Conservation (phyloP, 768 basidiomycete species). For the Trametes punicea region DNA sequence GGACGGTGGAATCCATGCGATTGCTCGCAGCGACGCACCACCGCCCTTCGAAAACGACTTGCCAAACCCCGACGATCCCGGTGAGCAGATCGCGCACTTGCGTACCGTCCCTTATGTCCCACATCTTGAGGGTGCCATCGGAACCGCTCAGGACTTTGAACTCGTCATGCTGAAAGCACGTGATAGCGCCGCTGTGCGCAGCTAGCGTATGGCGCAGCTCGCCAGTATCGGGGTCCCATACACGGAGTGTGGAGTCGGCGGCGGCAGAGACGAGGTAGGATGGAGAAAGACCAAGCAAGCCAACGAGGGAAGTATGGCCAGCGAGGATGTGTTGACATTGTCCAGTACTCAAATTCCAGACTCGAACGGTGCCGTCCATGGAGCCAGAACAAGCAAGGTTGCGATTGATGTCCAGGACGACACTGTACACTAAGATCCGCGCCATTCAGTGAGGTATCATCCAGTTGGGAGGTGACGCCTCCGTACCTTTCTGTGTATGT, state of each 20-base stretch:
- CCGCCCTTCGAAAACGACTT: slow-evolving; percentile 91
- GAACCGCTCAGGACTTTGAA: slow-evolving; percentile 95
- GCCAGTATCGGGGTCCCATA: slow-evolving; percentile 90
- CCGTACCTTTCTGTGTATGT: slow-evolving; percentile 86
- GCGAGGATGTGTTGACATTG: slow-evolving; percentile 75
- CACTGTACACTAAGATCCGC: slow-evolving; percentile 77
- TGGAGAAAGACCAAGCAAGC: slow-evolving; percentile 84
- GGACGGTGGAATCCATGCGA: slow-evolving; percentile 67
- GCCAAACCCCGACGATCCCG: slow-evolving; percentile 95
- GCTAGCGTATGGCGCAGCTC: slow-evolving; percentile 77
- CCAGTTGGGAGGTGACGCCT: neutral
- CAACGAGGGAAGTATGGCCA: slow-evolving; percentile 94
- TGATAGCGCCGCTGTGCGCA: slow-evolving; percentile 96
- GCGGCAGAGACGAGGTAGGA: slow-evolving; percentile 93
- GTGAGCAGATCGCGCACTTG: slow-evolving; percentile 86
- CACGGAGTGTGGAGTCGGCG: slow-evolving; percentile 89
- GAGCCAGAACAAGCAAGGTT: slow-evolving; percentile 95
- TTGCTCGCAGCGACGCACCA: slow-evolving; percentile 96
- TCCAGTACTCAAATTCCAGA: slow-evolving; percentile 88
- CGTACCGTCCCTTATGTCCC: slow-evolving; percentile 87
- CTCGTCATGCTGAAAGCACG: slow-evolving; percentile 98
- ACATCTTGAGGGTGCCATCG: slow-evolving; percentile 97
- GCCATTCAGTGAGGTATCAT: neutral
- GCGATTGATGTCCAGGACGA: slow-evolving; percentile 82
- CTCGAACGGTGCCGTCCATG: slow-evolving; percentile 95